Base-by-base conservation (phyloP, 352 stramenopile genomes). In the Phytophthora sp. region DNA sequence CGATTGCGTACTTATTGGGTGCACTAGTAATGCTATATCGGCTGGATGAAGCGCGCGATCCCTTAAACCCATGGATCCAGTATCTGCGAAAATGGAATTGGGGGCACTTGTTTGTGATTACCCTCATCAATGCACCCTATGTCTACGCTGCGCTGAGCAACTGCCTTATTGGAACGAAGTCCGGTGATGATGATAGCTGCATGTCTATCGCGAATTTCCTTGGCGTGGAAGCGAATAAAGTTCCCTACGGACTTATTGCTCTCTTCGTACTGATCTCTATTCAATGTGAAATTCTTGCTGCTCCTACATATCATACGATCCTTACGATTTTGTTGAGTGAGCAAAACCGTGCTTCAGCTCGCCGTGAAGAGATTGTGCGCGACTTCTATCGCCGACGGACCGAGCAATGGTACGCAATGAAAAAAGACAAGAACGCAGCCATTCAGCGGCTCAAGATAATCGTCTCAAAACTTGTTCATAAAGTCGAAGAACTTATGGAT, bases 401-500 rank as follows among this genome's bases (percentile, higher is more conserved):
- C 5, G 77, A 77, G 15, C 78, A 84, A 52, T 96, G 87, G 86
- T 86, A 89, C 52, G 54, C 60, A 3, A 72, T 96, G 35, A 96
- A 96, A 60, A 89, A 88, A 35, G 84, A 94, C 28, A 96, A 96
- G 54, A 90, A 85, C 46, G 76, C 83, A 10, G 87, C 83, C 0
- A 84, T 96, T 49, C 80, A 92, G 54, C 82, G 87, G 1, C 77
- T 96, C 10, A 95, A 94, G 46, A 82, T 94, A 5, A 95, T 95
- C 50, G 88, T 96, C 5, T 94, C 84, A 0, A 95, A 94, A 56
- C 71, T 95, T 1, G 88, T 96, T 0, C 86, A 96, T 54, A 95
- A 95, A 46, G 84, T 95, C 7, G 84, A 94, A 64, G 88, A 96
- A 51, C 76, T 96, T 32, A 94, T 96, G 86, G 88, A 96, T 50